A percentile compares a stretch with the other conserved stretches of the same genome.
These are phyloP conservation scores for Solanum paucissectum DNA, from an alignment of 257 asterid genomes.

Conservation along the genomic window DNA sequence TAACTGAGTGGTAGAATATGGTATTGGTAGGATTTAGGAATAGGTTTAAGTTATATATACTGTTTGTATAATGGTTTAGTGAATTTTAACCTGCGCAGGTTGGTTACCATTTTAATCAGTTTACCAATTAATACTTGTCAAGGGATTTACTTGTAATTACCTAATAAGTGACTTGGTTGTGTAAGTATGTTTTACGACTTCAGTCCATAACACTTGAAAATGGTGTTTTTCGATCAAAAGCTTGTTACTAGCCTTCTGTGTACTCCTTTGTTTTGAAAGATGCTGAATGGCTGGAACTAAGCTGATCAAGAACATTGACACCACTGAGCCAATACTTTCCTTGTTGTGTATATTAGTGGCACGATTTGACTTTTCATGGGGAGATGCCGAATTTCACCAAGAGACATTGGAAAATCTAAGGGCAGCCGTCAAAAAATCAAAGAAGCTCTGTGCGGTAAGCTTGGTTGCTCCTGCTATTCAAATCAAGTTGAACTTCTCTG, in stretches of 20 bases:
- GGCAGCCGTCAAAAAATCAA: conserved; percentile 50
- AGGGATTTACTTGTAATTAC: neutral
- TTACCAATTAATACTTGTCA: neutral
- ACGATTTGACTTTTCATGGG: conserved; percentile 89
- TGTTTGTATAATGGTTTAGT: neutral
- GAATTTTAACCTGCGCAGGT: neutral
- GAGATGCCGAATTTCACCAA: conserved; percentile 76
- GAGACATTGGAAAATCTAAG: conserved; percentile 86
- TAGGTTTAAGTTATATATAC: neutral
- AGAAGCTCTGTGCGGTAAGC: conserved; percentile 89
- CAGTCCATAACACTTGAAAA: neutral
- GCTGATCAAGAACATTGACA: neutral
- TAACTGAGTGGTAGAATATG: neutral
- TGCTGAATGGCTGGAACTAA: neutral
- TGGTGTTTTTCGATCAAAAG: neutral
- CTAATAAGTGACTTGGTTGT: neutral
- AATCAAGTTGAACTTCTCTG: neutral
- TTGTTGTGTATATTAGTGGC: conserved; percentile 45
- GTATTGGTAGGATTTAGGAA: neutral
- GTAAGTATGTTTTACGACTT: neutral
- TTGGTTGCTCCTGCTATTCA: neutral
- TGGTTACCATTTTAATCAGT: neutral
- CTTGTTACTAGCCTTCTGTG: neutral
- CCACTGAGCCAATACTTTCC: neutral
- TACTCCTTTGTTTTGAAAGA: neutral